A percentile compares a stretch with the other conserved stretches of the same genome.
These are phyloP conservation scores for Achaetomiella virescens DNA, from an alignment of 495 filamentous ascomycete species.

Conservation along the genomic window DNA sequence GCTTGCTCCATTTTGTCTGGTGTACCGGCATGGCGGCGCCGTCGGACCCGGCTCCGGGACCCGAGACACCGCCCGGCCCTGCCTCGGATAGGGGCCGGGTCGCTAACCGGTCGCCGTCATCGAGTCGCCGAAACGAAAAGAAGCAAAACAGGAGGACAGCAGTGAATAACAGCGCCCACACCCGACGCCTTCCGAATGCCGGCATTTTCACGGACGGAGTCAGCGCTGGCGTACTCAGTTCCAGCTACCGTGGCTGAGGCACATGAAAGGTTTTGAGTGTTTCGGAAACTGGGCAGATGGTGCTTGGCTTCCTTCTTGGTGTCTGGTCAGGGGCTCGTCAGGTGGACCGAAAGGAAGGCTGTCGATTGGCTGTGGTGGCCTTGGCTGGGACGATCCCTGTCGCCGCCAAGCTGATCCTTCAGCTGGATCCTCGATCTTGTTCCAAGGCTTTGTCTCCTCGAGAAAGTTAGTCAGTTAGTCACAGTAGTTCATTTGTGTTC, in stretches of 20 bases:
- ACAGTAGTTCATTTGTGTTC: no score
- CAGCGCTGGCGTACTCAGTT: no score
- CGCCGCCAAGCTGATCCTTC: no score
- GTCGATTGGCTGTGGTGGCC: no score
- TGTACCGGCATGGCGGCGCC: background rate
- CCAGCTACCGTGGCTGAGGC: no score
- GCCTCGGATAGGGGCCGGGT: background rate
- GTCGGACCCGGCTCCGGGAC: background rate
- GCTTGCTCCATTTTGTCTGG: constrained; percentile 9
- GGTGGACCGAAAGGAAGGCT: no score
- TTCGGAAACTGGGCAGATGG: background rate
- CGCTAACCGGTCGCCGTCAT: no score
- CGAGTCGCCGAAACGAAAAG: background rate
- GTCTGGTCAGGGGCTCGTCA: background rate
- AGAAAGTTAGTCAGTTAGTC: no score
- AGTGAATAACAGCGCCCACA: background rate
- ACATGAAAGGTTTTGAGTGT: background rate
- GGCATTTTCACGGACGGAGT: background rate
- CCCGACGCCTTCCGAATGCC: background rate
- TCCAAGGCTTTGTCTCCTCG: no score
- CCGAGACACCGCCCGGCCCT: background rate
- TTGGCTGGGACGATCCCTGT: no score
- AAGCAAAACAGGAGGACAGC: background rate
- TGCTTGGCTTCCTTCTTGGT: background rate
- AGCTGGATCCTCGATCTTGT: no score